Evolutionary conservation across 1,139 yeast species (phyloP).

Genomic region (Geotrichum cucujoidarum): DNA sequence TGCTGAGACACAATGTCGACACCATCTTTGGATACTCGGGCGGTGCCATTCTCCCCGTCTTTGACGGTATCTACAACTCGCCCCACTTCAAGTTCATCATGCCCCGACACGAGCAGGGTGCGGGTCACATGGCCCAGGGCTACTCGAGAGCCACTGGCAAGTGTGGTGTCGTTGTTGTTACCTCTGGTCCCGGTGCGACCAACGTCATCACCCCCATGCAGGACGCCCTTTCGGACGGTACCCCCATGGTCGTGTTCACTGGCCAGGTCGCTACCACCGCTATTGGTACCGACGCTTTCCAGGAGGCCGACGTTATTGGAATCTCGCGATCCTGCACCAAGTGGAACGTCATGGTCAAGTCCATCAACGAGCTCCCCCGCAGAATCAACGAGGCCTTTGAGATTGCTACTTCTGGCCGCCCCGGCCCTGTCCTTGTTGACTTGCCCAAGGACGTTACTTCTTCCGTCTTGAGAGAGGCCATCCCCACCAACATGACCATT

Average conservation of each 20-base stretch:
- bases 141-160: slow-evolving; percentile 93
- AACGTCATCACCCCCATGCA: slow-evolving; percentile 96
- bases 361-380: slow-evolving; percentile 88
- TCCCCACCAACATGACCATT: slow-evolving; percentile 77
- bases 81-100: slow-evolving; percentile 81
- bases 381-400: slow-evolving; percentile 97
- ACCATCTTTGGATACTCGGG: slow-evolving; percentile 95
- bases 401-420: slow-evolving; percentile 92
- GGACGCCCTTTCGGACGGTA: slow-evolving; percentile 95
- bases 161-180: slow-evolving; percentile 97
- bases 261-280: slow-evolving; percentile 96
- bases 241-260: slow-evolving; percentile 93
- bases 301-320: slow-evolving; percentile 97
- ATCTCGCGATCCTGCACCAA: slow-evolving; percentile 95
- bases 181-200: slow-evolving; percentile 99
- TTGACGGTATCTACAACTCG: slow-evolving; percentile 92
- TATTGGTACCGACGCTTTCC: slow-evolving; percentile 97
- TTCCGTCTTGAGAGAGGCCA: slow-evolving; percentile 75
- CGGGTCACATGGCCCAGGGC: slow-evolving; percentile 99
- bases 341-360: slow-evolving; percentile 98
- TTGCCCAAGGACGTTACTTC: slow-evolving; percentile 98
- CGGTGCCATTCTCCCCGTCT: slow-evolving; percentile 96
- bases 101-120: slow-evolving; percentile 98
- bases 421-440: slow-evolving; percentile 97
- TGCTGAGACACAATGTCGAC: slow-evolving; percentile 92